Evolutionary conservation across 805 yeast genomes (phyloP).

Genomic region (Nakazawaea holstii): DNA sequence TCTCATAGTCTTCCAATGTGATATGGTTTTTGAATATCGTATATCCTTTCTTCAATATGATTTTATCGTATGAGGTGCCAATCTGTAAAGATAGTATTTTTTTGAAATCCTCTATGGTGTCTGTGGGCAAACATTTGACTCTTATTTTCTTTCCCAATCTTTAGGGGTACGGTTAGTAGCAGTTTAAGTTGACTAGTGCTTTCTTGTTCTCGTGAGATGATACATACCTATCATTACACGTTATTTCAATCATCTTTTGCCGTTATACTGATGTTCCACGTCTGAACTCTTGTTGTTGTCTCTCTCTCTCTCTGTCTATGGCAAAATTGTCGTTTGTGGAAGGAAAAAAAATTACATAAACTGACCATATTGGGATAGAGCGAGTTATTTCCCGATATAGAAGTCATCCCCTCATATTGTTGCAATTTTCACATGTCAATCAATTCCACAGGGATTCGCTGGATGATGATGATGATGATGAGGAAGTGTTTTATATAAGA

Average conservation of each 20-base stretch:
- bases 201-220: neutral
- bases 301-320: neutral
- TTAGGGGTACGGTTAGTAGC: conserved; percentile 14
- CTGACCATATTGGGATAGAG: neutral
- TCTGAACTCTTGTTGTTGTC: neutral
- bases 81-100: conserved; percentile 76
- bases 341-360: no score
- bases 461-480: neutral
- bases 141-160: conserved; percentile 82
- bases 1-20: conserved; percentile 88
- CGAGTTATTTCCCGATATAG: no score
- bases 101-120: conserved; percentile 87
- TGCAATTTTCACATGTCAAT: neutral
- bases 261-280: neutral
- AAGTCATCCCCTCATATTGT: no score
- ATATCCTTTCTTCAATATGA: conserved; percentile 80
- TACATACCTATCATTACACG: conserved; percentile 60
- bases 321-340: no score
- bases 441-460: neutral
- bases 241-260: conserved; percentile 59
- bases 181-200: neutral
- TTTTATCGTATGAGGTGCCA: conserved; percentile 63
- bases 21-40: conserved; percentile 85
- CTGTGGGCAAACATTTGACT: conserved; percentile 84
- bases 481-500: no score